A percentile compares a stretch with the other conserved stretches of the same genome.
These are phyloP conservation scores for Tricladium varicosporioides DNA, from an alignment of 2,329 filamentous ascomycete genomes.

Conservation along the genomic window DNA sequence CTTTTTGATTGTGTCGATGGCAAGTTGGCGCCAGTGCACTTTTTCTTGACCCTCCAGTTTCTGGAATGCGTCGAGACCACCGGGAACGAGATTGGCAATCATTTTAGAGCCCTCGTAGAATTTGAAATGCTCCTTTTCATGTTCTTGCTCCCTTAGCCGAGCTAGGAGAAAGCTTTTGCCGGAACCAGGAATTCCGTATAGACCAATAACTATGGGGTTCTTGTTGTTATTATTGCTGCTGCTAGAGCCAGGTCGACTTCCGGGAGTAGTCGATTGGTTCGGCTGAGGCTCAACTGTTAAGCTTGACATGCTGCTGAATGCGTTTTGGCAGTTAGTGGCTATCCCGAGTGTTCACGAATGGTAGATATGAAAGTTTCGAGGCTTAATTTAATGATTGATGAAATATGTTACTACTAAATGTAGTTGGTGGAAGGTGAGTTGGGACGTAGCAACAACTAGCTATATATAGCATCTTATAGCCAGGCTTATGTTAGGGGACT, in stretches of 20 bases:
- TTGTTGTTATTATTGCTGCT: no score
- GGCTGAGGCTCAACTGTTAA: conserved; percentile 5
- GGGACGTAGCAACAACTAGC: no score
- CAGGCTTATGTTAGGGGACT: no score
- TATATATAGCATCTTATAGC: no score
- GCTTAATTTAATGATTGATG: not conserved
- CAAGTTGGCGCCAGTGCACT: conserved; percentile 38
- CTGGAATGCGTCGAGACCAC: conserved; percentile 49
- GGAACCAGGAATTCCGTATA: conserved; percentile 54
- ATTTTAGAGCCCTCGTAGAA: conserved; percentile 54
- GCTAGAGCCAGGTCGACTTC: conserved; percentile 10
- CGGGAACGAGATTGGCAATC: conserved; percentile 42
- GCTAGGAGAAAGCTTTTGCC: conserved; percentile 50
- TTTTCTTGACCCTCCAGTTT: conserved; percentile 38
- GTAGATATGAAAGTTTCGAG: conserved; percentile 5
- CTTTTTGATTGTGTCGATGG: conserved; percentile 44
- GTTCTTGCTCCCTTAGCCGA: conserved; percentile 37
- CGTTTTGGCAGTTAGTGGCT: conserved; percentile 10
- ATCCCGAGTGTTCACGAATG: not conserved
- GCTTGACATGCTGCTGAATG: conserved; percentile 15
- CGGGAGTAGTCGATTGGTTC: not conserved
- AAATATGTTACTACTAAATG: no score
- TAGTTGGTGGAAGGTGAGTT: no score
- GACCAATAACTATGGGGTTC: conserved; percentile 48
- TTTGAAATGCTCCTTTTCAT: conserved; percentile 37